phyloP scores from a whole-genome alignment of 2,329 filamentous ascomycete species.

The Trichoderma sp. region DNA sequence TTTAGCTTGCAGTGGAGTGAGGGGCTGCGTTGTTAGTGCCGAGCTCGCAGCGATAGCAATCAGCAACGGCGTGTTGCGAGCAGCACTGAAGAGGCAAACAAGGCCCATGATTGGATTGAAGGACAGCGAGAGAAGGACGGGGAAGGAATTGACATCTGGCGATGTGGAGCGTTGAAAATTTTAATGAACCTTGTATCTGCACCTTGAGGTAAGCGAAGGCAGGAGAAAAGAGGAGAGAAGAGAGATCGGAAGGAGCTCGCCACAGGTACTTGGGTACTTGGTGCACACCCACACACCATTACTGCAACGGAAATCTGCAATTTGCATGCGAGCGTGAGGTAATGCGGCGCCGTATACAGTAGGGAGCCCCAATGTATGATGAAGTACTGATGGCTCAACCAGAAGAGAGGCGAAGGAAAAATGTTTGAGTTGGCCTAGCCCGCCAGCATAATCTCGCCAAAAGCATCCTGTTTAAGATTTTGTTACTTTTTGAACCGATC shows the following conservation, averaged over 20 bases:
- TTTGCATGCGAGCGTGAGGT: neutral
- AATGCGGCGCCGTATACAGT: too few species aligned
- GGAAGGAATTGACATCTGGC: neutral
- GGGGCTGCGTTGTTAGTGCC: slow-evolving; percentile 1
- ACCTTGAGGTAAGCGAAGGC: neutral
- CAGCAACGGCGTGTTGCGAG: neutral
- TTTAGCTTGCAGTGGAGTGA: slow-evolving; percentile 10
- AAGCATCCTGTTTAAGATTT: neutral
- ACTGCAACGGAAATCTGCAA: neutral
- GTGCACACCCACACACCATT: neutral
- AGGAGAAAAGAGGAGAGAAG: neutral
- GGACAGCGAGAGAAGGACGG: neutral
- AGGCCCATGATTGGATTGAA: neutral
- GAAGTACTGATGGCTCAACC: neutral
- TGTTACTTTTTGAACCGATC: neutral
- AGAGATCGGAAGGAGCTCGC: slow-evolving; percentile 7
- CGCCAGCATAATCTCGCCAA: neutral
- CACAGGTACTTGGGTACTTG: neutral
- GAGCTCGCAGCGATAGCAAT: neutral
- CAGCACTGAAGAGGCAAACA: neutral
- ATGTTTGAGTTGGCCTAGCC: neutral
- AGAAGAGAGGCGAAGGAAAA: neutral
- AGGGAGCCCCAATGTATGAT: neutral
- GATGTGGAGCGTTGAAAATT: neutral
- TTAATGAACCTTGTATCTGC: neutral